phyloP scores from a whole-genome alignment of 2,329 filamentous ascomycete species.

The Cercospora sp. region DNA sequence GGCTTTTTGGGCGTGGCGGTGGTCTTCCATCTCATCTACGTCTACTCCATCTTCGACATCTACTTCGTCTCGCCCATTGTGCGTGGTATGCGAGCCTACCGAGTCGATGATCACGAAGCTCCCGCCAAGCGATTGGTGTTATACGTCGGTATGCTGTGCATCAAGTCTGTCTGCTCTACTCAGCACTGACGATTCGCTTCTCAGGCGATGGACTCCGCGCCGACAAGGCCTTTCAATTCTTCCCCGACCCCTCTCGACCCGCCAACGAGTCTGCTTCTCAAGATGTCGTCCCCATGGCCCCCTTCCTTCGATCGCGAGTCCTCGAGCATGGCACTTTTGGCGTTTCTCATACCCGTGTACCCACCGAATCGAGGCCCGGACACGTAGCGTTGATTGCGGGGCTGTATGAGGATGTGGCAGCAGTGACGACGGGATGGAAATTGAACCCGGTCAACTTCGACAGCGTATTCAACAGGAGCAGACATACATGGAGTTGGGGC shows the following conservation, averaged over 20 bases:
- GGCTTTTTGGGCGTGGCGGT: conserved; percentile 86
- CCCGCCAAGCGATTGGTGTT: conserved; percentile 89
- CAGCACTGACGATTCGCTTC: conserved; percentile 5
- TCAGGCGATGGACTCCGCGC: conserved; percentile 85
- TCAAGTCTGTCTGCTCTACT: conserved; percentile 1
- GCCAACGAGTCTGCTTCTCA: conserved; percentile 58
- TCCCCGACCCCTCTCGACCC: conserved; percentile 77
- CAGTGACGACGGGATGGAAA: conserved; percentile 97
- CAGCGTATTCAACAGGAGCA: conserved; percentile 94
- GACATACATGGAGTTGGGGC: conserved; percentile 98
- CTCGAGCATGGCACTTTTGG: conserved; percentile 92
- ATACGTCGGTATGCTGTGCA: conserved; percentile 69
- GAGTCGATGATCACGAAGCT: conserved; percentile 63
- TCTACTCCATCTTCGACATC: conserved; percentile 95
- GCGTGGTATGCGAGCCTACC: conserved; percentile 84
- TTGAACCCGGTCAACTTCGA: conserved; percentile 97
- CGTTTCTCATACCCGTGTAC: conserved; percentile 93
- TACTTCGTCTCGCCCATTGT: conserved; percentile 99
- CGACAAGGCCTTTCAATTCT: conserved; percentile 95
- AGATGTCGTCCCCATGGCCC: conserved; percentile 77
- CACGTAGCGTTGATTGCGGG: conserved; percentile 97
- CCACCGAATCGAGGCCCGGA: conserved; percentile 92
- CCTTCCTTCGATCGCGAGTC: conserved; percentile 85
- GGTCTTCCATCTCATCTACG: conserved; percentile 89
- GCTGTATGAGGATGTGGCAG: conserved; percentile 95